Conservation (phyloP, 139 green algal species). For the Chlorella sp. region DNA sequence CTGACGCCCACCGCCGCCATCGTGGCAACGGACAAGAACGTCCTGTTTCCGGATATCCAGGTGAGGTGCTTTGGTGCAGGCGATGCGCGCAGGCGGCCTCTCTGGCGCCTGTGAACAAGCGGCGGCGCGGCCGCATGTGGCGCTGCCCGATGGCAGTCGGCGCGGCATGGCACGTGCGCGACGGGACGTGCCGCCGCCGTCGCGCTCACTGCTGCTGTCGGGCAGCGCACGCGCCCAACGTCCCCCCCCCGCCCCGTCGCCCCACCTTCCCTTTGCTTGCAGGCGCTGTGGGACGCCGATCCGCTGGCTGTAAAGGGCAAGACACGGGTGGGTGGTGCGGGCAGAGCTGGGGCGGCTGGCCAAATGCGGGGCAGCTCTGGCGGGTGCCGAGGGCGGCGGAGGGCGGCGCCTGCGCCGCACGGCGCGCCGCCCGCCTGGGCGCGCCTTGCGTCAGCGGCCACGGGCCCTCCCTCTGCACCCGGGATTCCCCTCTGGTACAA, state of each 20-base stretch:
- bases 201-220: too few relatives aligned
- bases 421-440: too few relatives aligned
- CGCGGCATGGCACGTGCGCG: not conserved
- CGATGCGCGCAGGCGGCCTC: not conserved
- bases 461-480: too few relatives aligned
- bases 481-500: too few relatives aligned
- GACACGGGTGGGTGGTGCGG: too few relatives aligned
- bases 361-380: too few relatives aligned
- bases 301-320: constrained; percentile 38
- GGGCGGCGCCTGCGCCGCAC: too few relatives aligned
- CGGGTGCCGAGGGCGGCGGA: too few relatives aligned
- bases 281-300: constrained; percentile 37
- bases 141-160: not conserved
- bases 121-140: not conserved
- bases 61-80: not conserved
- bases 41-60: constrained; percentile 56
- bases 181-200: not conserved
- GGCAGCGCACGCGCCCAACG: too few relatives aligned
- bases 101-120: not conserved
- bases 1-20: constrained; percentile 43
- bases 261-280: not conserved
- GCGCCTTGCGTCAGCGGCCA: too few relatives aligned
- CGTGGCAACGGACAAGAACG: constrained; percentile 45
- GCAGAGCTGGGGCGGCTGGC: too few relatives aligned
- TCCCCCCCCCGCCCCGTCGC: not conserved